Base-by-base conservation (phyloP, 345 rosid genomes). In the Populus nigra region DNA sequence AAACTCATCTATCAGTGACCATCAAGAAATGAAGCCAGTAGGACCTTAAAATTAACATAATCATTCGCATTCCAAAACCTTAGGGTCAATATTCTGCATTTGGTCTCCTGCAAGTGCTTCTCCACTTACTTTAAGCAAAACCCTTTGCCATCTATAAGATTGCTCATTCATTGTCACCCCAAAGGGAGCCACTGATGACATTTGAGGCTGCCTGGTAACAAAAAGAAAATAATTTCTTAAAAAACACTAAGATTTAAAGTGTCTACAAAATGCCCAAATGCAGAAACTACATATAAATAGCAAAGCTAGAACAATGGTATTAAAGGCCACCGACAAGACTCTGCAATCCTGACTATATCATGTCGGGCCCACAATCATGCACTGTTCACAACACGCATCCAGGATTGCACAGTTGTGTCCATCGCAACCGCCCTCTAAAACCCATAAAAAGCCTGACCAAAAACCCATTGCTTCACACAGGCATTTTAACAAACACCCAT, bases 41-140 rank as follows among this genome's bases (percentile, higher is more conserved):
- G 23, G 79, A 74, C 72, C 45, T 29, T 3, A 65, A 2, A 33
- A 47, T 49, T 3, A 10, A 67, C 38, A 73, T n/a, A 65, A 76
- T 61, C 27, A 78, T 78, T 66, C 29, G 53, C 35, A 27, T 77
- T 11, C 12, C 33, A 55, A 17, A 84, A 93, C 99, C 96, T 93
- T 95, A 5, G 97, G 98, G 76, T 92, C 97, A 61, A 95, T 93
- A 69, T 93, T 93, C 80, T 95, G 97, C 17, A 73, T 31, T 29
- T 81, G 86, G 81, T 95, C 97, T 41, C 99, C 98, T 0, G 98
- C 97, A 76, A 95, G 98, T 73, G 99, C 99, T 90, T 95, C 98
- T 74, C 97, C 98, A 68, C 97, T 95, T 57, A 93, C 99, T 87
- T 95, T 95, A 76, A 95, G 99, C 86, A 93, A 89, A 74, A 92